Base-by-base conservation (phyloP, 202 grass and related monocot species). In the Digitaria exilis region DNA sequence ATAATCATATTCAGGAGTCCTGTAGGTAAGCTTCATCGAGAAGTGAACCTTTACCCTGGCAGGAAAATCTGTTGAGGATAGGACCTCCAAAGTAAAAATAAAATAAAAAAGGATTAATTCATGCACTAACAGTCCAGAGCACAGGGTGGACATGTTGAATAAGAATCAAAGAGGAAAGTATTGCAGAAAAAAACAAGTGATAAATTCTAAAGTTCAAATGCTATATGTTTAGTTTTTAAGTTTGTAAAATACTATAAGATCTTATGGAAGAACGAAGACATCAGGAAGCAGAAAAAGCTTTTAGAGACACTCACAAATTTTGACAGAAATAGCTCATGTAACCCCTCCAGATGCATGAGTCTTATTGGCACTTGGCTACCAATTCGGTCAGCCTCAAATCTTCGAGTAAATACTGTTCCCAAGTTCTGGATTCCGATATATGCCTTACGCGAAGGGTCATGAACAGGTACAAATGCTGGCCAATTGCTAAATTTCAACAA, bases 381-480 rank as follows among this genome's bases (percentile, higher is more conserved):
- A 87, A 95, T 95, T 73, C 92, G 86, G 63, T 98, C 96, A 78
- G 90, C 93, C 92, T 98, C 96, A 90, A 95, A 98, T 82, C 96
- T 92, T 89, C 96, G 82, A 72, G 96, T 98, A 88, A 95, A 98
- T 69, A 90, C 89, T 61, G 91, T 86, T 71, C 93, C 96, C 87
- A 93, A 78, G 86, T 96, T 98, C 88, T 98, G 96, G 62, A 98
- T 98, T 66, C 96, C 96, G 41, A 94, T 96, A 80, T 94, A 94
- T 83, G 93, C 89, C 92, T 90, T 95, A 44, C 96, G 75, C 59
- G 96, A 98, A 89, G 96, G 96, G 24, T 96, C 96, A n/a, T 98
- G 96, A 69, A 98, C 91, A 0, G 93, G 96, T 82, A 98, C 96
- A 96, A 98, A 98, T 48, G 91, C 93, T 55, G 91, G 83, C 96